Evolutionary conservation across 1,284 basidiomycete genomes (phyloP), one percentile per base, ranked within the genome.

Genomic region (Trametes hirsuta): DNA sequence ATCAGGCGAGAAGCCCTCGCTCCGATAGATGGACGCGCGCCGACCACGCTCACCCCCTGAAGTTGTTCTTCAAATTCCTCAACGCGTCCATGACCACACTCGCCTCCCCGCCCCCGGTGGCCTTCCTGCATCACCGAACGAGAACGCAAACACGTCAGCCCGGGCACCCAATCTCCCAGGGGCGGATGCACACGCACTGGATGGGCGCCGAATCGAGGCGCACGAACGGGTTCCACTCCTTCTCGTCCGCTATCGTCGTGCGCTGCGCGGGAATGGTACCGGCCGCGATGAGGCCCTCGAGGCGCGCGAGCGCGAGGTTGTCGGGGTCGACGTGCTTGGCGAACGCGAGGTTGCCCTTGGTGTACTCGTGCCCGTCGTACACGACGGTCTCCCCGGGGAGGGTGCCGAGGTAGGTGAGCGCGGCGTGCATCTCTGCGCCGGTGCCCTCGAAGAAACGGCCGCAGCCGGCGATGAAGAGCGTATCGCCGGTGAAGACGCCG

Each of bases 391-490:
- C 79, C 63, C 89, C 80, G 0, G 96, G 95, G 10, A 99, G 82
- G 0, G 81, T 82, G 12, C 81, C 85, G 61, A 96, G 82, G 70
- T 94, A 89, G 37, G 85, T 84, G 44, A 97, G 83, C 5, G 94
- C 85, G 6, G 80, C 74, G 69, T 90, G 81, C 97, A 99, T 99
- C 76, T 98, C 88, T 10, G 81, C 76, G 0, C 90, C 88, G 3
- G 85, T 88, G 42, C 96, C 96, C 75, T 98, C 96, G 71, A 98
- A 98, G 83, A 98, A 98, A 6, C 95, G 86, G n/a, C 97, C 97
- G 72, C 93, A 97, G 6, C 96, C 96, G 4, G 85, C 94, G 64
- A 94, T 84, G 80, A 99, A 98, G 51, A 99, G 87, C 0, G 97
- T 98, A 73, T 99, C 97, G 14, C 95, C 95, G 0, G 97, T 98